Conservation (phyloP, 345 rosid genomes). For the Lumnitzera racemosa region DNA sequence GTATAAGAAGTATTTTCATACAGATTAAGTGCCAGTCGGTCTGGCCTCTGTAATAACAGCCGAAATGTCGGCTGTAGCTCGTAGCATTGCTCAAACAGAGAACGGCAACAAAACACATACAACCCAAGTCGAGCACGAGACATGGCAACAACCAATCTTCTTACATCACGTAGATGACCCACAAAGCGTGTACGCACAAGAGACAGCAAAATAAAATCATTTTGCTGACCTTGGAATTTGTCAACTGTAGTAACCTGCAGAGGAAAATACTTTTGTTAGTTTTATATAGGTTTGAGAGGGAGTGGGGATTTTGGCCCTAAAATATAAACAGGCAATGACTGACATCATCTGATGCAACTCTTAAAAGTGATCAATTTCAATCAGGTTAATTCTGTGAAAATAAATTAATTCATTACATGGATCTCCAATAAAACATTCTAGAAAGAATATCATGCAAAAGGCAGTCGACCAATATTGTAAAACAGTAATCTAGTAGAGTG, state of each 20-base stretch:
- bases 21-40: slow-evolving; percentile 57
- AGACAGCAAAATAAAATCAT: slow-evolving; percentile 86
- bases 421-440: too few relatives aligned
- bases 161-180: slow-evolving; percentile 95
- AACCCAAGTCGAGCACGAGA: slow-evolving; percentile 96
- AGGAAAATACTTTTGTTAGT: slow-evolving; percentile 2
- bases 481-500: too few relatives aligned
- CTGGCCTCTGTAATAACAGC: slow-evolving; percentile 76
- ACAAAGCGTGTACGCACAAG: slow-evolving; percentile 95
- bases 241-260: slow-evolving; percentile 88
- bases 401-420: too few relatives aligned
- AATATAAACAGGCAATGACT: not conserved
- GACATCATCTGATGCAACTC: too few relatives aligned
- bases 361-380: too few relatives aligned
- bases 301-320: not conserved
- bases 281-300: not conserved
- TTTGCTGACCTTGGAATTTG: slow-evolving; percentile 99
- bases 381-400: too few relatives aligned
- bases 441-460: too few relatives aligned
- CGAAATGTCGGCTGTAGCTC: slow-evolving; percentile 94
- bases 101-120: slow-evolving; percentile 83
- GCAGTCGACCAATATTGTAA: too few relatives aligned
- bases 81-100: slow-evolving; percentile 92
- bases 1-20: slow-evolving; percentile 53
- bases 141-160: slow-evolving; percentile 97